Conservation (phyloP, 2,329 filamentous ascomycete genomes). For the Leptodontidium sp. region DNA sequence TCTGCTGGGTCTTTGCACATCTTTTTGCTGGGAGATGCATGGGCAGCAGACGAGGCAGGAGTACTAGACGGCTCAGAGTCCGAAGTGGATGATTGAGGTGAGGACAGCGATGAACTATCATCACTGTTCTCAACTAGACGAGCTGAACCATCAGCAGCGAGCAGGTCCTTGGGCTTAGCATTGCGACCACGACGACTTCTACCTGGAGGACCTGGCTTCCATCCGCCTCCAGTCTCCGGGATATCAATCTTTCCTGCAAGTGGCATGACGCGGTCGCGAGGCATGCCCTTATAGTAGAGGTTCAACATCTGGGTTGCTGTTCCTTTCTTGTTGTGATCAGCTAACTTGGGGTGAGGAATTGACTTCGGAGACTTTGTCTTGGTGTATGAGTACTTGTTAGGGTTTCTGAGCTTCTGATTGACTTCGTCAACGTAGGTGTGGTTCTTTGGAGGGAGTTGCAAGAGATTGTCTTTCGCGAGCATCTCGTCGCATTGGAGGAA, state of each 20-base stretch:
- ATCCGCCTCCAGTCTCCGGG: conserved; percentile 20
- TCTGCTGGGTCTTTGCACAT: neutral
- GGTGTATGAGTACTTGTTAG: conserved; percentile 25
- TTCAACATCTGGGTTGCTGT: conserved; percentile 31
- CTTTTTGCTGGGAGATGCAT: conserved; percentile 1
- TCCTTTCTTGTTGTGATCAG: conserved; percentile 36
- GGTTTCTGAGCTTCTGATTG: conserved; percentile 34
- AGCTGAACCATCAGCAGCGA: neutral
- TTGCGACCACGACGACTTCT: neutral
- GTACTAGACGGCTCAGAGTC: neutral
- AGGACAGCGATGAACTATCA: conserved; percentile 20
- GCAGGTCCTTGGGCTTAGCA: neutral
- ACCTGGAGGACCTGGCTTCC: conserved; percentile 6
- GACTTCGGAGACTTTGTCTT: neutral
- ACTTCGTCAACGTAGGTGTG: conserved; percentile 31
- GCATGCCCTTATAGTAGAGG: conserved; percentile 36
- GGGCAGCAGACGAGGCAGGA: neutral
- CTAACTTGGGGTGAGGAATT: conserved; percentile 39
- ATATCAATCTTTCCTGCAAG: conserved; percentile 37
- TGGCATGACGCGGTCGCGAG: conserved; percentile 29
- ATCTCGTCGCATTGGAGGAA: conserved; percentile 33
- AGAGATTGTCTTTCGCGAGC: conserved; percentile 34
- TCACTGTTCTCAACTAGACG: conserved; percentile 1
- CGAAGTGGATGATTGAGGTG: neutral
- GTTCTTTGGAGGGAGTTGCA: conserved; percentile 31